Evolutionary conservation across 805 yeast species (phyloP), one percentile per base, ranked within the genome.

Genomic region (Priceomyces melissophilus): DNA sequence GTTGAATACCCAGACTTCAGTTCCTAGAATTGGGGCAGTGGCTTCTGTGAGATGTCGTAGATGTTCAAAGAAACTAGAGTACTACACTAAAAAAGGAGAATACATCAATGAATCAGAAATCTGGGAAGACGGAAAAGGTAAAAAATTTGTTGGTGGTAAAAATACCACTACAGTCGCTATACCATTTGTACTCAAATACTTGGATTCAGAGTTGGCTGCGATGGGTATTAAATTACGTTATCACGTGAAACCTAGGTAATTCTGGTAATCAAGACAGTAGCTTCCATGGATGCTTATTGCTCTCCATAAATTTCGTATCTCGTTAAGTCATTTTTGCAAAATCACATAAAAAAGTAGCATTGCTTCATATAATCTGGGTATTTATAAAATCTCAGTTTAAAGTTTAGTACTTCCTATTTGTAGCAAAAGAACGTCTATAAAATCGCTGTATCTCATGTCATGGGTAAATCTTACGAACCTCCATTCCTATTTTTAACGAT

Each of bases 61-160:
- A 57, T 93, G 99, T 70, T 86, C 99, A 6, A 67, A 69, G 37
- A 82, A 79, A 53, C 71, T 87, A 45, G 88, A 82, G 38, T 69
- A 75, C 31, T 76, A 78, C 37, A 65, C 69, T 44, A 65, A 65
- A 44, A 60, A 71, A 44, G 70, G 75, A 27, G 62, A 62, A 11
- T 73, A 71, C 42, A 79, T 78, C 44, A 82, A 78, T 50, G 88
- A 84, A 45, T 69, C 84, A 15, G 87, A 84, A 43, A 78, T 85
- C 32, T 93, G 99, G 99, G 97, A 93, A 69, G 99, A 93, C 61
- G 98, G 97, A 13, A 89, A 84, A 54, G 98, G 99, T 39, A 84
- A 80, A 58, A 82, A 84, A 60, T 91, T 84, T 60, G 81, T 81
- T 42, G 99, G 99, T 40, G 99, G 99, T 58, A 82, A 79, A 45